phyloP scores from a whole-genome alignment of 805 yeast genomes.

The Monosporozyma servazzii region DNA sequence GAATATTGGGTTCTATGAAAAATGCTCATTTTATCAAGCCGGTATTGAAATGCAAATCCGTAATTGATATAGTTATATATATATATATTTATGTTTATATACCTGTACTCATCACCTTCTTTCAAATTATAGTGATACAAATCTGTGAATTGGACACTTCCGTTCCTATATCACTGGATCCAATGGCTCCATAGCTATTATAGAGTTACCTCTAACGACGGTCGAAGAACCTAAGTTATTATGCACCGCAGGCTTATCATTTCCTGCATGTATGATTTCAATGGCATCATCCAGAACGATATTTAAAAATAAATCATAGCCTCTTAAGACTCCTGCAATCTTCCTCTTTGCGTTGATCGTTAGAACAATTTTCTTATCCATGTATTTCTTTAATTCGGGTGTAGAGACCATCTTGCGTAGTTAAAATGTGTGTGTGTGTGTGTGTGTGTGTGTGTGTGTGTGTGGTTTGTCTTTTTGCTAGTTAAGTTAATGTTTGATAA shows the following conservation, averaged over 20 bases:
- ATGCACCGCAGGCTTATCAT: slow-evolving; percentile 18
- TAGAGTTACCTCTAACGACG: slow-evolving; percentile 71
- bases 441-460: background rate
- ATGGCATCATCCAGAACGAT: slow-evolving; percentile 63
- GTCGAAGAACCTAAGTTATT: slow-evolving; percentile 52
- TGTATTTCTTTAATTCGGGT: slow-evolving; percentile 55
- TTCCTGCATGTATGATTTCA: slow-evolving; percentile 35
- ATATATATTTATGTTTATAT: background rate
- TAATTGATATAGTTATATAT: slow-evolving; percentile 2
- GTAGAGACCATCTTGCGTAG: slow-evolving; percentile 42
- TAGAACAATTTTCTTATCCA: slow-evolving; percentile 66
- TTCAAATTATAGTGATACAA: background rate
- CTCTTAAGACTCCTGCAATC: slow-evolving; percentile 73
- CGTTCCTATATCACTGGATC: slow-evolving; percentile 11
- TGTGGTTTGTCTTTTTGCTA: background rate
- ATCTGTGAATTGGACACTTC: background rate
- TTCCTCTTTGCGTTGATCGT: slow-evolving; percentile 72
- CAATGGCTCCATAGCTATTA: slow-evolving; percentile 56
- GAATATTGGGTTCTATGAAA: slow-evolving; percentile 78
- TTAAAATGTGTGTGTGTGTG: background rate
- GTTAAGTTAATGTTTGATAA: background rate
- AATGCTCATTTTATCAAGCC: slow-evolving; percentile 64
- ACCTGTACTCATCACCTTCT: background rate
- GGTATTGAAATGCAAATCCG: slow-evolving; percentile 58
- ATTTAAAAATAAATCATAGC: slow-evolving; percentile 75